phyloP scores from a whole-genome alignment of 1,139 yeast genomes.

The Blastobotrys elegans region DNA sequence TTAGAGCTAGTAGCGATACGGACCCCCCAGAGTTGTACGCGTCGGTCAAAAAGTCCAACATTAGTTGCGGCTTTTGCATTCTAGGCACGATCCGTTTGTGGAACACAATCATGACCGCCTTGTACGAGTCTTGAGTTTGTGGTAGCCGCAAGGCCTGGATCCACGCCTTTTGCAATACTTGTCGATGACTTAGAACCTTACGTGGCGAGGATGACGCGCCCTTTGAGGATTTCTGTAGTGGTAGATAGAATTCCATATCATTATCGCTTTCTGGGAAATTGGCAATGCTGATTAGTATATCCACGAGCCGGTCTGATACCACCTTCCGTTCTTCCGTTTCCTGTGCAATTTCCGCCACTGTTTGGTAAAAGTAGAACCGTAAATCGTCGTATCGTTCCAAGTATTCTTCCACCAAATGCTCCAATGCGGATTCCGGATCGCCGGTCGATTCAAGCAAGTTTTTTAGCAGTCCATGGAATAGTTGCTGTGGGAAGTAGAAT shows the following conservation, averaged over 20 bases:
- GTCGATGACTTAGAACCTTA: constrained; percentile 54
- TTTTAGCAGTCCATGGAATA: constrained; percentile 52
- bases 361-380: constrained; percentile 29
- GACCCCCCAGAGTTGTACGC: constrained; percentile 69
- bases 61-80: constrained; percentile 69
- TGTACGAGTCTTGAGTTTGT: constrained; percentile 53
- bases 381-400: constrained; percentile 42
- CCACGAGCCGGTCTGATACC: constrained; percentile 14
- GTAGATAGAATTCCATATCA: constrained; percentile 30
- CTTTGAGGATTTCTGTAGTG: constrained; percentile 37
- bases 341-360: constrained; percentile 17
- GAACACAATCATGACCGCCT: constrained; percentile 59
- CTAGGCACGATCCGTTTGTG: constrained; percentile 84
- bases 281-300: constrained; percentile 13
- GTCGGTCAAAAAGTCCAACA: constrained; percentile 92
- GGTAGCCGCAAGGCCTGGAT: constrained; percentile 49
- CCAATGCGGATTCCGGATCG: constrained; percentile 44
- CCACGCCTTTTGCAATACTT: constrained; percentile 68
- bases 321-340: constrained; percentile 11
- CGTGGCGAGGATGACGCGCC: constrained; percentile 41
- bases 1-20: constrained; percentile 74
- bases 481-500: constrained; percentile 57
- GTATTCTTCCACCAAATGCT: constrained; percentile 55
- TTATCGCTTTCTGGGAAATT: constrained; percentile 29
- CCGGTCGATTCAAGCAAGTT: constrained; percentile 31